Percentiles rank a stretch among this genome's conserved stretches.
Conservation (phyloP, 169 alveolate species). For the Plasmodium billcollinsi region DNA sequence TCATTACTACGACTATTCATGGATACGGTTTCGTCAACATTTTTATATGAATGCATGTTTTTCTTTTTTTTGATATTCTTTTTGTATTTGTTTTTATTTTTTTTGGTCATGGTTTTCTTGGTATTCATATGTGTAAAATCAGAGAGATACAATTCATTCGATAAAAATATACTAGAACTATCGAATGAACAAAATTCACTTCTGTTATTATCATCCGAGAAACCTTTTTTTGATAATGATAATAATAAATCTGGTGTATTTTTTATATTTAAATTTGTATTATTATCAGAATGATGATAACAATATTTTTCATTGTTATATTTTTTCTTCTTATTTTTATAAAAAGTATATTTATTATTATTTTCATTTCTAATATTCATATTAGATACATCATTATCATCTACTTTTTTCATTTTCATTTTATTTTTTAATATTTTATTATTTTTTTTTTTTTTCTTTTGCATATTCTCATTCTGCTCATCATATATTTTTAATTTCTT, state of each 20-base stretch:
- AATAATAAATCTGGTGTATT: neutral
- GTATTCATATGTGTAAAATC: slow-evolving; percentile 73
- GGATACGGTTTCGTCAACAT: slow-evolving; percentile 8
- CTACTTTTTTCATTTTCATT: neutral
- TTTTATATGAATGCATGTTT: slow-evolving; percentile 4
- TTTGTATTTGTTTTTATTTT: slow-evolving; percentile 10
- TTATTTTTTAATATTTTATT: slow-evolving; percentile 7
- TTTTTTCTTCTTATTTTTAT: neutral
- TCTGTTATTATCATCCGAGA: neutral
- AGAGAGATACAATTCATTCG: slow-evolving; percentile 36
- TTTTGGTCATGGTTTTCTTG: neutral
- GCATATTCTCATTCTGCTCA: neutral
- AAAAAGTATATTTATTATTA: neutral
- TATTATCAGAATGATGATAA: no score
- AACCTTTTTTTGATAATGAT: neutral
- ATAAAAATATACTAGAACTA: slow-evolving; percentile 6
- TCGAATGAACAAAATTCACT: neutral
- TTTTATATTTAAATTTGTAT: no score
- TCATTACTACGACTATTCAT: neutral
- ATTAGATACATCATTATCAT: neutral
- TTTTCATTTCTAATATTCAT: neutral
- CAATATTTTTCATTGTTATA: no score
- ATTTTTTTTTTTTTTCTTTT: slow-evolving; percentile 9
- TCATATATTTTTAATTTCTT: neutral
- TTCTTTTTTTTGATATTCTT: neutral